Evolutionary conservation across 192 early-diverging fungal species (phyloP), one percentile per base, ranked within the genome.

Genomic region (Rhizophlyctis rosea): DNA sequence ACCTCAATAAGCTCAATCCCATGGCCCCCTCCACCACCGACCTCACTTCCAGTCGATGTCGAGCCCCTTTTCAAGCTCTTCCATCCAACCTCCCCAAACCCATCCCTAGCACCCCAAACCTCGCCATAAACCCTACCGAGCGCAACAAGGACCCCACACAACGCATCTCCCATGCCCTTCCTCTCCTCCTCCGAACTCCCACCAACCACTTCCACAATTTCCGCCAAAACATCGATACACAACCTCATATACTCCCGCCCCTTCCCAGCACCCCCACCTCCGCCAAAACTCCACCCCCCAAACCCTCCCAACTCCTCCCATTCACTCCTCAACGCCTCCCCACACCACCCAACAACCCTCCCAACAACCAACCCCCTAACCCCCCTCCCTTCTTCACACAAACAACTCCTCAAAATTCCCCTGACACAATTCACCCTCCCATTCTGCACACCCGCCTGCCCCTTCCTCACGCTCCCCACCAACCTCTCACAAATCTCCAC

Each of bases 171-270:
- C 4, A 29, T 55, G n/a, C 47, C 47, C 9, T 65, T 55, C 24
- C 63, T 34, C 44, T 49, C 47, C 34, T 65, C 63, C 4, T 29
- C n/a, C n/a, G n/a, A 1, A 74, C 52, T 35, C 57, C 35, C 47
- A 74, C 68, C 30, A 79, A 61, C 56, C 63, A 61, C n/a, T 24
- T 76, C 74, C 31, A 79, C 54, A 47, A 76, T n/a, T 54, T 76
- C 74, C 30, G 61, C 72, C 7, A 67, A 39, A 33, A 79, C 65
- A 48, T 68, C 61, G 13, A 74, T 39, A 33, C 75, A 76, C 13
- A 76, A 48, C 36, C 65, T 69, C 29, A 74, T 32, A 47, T 64
- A 66, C 31, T 72, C 70, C 39, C 69, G 44, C 53, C 71, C 65
- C 57, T 57, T 9, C 35, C 55, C 30, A 54, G 3, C 0, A 27